phyloP scores from a whole-genome alignment of 1,284 basidiomycete species.

The Stygiomarasmius scandens region DNA sequence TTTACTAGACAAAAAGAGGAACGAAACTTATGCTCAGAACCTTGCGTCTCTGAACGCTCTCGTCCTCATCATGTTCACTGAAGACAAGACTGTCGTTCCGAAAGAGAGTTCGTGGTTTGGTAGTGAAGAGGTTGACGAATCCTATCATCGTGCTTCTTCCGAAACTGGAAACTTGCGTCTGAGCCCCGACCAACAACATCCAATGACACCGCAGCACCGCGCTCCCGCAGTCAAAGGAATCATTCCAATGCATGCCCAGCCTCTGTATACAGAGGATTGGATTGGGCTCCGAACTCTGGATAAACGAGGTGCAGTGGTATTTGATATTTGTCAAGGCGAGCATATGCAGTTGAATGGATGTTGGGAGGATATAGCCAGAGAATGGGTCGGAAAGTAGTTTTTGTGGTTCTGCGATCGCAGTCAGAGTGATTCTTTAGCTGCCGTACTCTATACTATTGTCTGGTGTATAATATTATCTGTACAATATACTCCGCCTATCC shows the following conservation, averaged over 20 bases:
- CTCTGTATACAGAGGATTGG: slow-evolving; percentile 85
- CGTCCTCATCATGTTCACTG: slow-evolving; percentile 67
- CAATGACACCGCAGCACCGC: not conserved
- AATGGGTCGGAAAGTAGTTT: slow-evolving; percentile 43
- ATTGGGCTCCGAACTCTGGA: slow-evolving; percentile 84
- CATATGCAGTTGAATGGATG: slow-evolving; percentile 82
- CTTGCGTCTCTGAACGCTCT: slow-evolving; percentile 61
- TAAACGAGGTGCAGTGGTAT: slow-evolving; percentile 63
- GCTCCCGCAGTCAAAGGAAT: slow-evolving; percentile 39
- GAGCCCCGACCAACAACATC: too few relatives aligned
- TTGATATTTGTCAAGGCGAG: slow-evolving; percentile 74
- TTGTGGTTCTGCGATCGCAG: too few relatives aligned
- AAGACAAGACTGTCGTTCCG: slow-evolving; percentile 79
- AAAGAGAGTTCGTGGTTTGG: slow-evolving; percentile 88
- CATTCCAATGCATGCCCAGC: slow-evolving; percentile 76
- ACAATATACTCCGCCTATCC: too few relatives aligned
- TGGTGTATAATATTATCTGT: too few relatives aligned
- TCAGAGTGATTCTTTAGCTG: too few relatives aligned
- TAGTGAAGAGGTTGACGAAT: slow-evolving; percentile 53
- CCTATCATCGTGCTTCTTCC: slow-evolving; percentile 6
- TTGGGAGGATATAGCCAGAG: slow-evolving; percentile 57
- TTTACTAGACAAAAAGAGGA: slow-evolving; percentile 31
- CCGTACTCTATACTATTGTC: too few relatives aligned
- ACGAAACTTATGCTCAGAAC: slow-evolving; percentile 63
- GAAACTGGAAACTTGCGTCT: too few relatives aligned